A percentile compares a stretch with the other conserved stretches of the same genome.
These are phyloP conservation scores for Peronosclerospora sorghi DNA, from an alignment of 352 stramenopile species.

Conservation along the genomic window DNA sequence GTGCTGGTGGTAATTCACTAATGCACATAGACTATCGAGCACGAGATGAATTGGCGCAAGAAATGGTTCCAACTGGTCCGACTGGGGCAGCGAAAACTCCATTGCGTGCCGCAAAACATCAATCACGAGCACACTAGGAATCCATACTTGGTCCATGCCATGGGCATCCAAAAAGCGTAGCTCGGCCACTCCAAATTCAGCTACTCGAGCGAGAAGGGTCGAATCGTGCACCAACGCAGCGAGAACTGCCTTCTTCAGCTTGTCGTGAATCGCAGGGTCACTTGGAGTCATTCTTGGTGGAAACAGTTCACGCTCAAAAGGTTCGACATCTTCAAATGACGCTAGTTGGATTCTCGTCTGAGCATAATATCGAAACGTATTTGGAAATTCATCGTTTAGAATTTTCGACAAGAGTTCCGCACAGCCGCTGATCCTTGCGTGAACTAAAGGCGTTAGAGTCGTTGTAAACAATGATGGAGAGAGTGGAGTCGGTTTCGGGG, in stretches of 20 bases:
- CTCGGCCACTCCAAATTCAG: conserved; percentile 47
- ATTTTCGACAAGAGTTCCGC: conserved; percentile 57
- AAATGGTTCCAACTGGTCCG: conserved; percentile 34
- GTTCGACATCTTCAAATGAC: conserved; percentile 62
- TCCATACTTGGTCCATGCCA: conserved; percentile 28
- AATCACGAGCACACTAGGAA: conserved; percentile 39
- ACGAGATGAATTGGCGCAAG: conserved; percentile 38
- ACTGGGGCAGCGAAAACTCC: conserved; percentile 31
- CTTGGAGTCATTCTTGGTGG: conserved; percentile 35
- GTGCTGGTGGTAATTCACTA: conserved; percentile 73
- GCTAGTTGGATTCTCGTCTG: conserved; percentile 53
- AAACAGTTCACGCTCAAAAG: conserved; percentile 62
- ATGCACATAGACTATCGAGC: conserved; percentile 44
- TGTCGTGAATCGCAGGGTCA: conserved; percentile 40
- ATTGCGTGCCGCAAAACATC: conserved; percentile 50
- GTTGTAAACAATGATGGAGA: conserved; percentile 30
- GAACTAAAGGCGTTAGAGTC: conserved; percentile 23
- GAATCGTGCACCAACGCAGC: conserved; percentile 34
- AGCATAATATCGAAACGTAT: conserved; percentile 69
- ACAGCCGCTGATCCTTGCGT: conserved; percentile 50
- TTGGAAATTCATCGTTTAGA: conserved; percentile 54
- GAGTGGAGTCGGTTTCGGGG: conserved; percentile 9
- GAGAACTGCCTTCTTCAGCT: conserved; percentile 45
- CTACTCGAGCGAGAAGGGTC: conserved; percentile 34
- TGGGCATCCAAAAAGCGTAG: conserved; percentile 59